phyloP scores from a whole-genome alignment of 371 early-diverging fungal species.

The Choanephora cucurbitarum region DNA sequence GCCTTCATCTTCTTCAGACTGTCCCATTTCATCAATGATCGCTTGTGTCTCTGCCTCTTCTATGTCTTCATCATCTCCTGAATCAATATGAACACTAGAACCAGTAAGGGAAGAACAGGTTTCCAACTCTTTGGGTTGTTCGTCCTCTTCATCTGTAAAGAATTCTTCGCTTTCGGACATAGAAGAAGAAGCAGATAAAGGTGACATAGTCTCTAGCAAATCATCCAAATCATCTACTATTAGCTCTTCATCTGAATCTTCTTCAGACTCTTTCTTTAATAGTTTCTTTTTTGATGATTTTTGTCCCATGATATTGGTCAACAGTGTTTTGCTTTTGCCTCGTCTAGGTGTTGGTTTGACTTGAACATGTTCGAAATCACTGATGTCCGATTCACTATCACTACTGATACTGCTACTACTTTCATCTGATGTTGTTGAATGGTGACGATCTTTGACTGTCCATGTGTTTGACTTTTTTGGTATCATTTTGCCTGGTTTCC shows the following conservation, averaged over 20 bases:
- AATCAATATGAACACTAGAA: constrained; percentile 44
- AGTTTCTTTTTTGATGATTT: constrained; percentile 1
- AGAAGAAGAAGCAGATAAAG: constrained; percentile 24
- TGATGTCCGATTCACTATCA: background rate
- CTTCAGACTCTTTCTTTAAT: background rate
- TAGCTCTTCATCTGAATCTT: constrained; percentile 26
- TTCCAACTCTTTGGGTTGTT: background rate
- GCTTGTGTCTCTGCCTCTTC: constrained; percentile 45
- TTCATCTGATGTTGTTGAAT: background rate
- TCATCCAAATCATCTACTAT: constrained; percentile 35
- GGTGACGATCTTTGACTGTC: background rate
- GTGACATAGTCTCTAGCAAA: constrained; percentile 34
- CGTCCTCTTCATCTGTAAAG: constrained; percentile 22
- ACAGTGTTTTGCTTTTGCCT: constrained; percentile 20
- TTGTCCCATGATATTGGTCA: constrained; percentile 15
- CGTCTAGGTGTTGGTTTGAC: constrained; percentile 11
- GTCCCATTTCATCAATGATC: constrained; percentile 29
- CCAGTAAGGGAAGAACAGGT: constrained; percentile 2
- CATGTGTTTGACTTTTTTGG: constrained; percentile 10
- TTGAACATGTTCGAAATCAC: background rate
- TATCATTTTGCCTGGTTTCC: constrained; percentile 6
- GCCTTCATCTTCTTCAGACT: constrained; percentile 21
- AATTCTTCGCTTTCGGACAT: constrained; percentile 15
- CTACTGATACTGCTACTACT: too few relatives aligned
- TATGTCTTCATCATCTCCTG: constrained; percentile 47